phyloP scores from a whole-genome alignment of 1,284 basidiomycete species.

The Vanrija humicola region DNA sequence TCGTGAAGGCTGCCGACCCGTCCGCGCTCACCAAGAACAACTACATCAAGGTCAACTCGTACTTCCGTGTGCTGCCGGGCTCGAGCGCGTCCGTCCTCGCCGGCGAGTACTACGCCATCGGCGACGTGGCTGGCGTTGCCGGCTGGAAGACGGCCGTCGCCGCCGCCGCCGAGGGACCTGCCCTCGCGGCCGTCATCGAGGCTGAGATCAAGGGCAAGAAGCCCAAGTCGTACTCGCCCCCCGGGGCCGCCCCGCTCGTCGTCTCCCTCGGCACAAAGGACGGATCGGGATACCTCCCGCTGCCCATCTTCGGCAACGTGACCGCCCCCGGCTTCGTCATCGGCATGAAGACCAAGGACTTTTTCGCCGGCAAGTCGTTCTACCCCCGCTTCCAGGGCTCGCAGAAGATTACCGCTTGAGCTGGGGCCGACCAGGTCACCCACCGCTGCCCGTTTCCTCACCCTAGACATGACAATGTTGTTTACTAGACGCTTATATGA shows the following conservation, averaged over 20 bases:
- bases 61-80: conserved; percentile 29
- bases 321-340: conserved; percentile 27
- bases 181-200: conserved; percentile 25
- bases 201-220: conserved; percentile 29
- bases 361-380: conserved; percentile 30
- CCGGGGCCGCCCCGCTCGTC: conserved; percentile 24
- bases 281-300: conserved; percentile 27
- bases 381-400: conserved; percentile 27
- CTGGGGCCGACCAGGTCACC: no score
- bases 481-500: no score
- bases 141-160: conserved; percentile 36
- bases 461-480: no score
- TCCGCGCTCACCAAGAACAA: conserved; percentile 31
- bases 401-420: conserved; percentile 16
- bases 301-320: conserved; percentile 25
- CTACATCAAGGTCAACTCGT: conserved; percentile 42
- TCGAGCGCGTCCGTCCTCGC: conserved; percentile 14
- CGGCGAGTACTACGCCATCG: conserved; percentile 43
- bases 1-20: conserved; percentile 39
- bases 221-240: conserved; percentile 24
- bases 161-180: conserved; percentile 14
- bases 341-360: conserved; percentile 26
- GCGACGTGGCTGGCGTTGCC: conserved; percentile 37
- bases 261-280: conserved; percentile 31
- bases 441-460: no score